Evolutionary conservation across 2,329 filamentous ascomycete genomes (phyloP), one percentile per base, ranked within the genome.

Genomic region (Penicillium occitanis): DNA sequence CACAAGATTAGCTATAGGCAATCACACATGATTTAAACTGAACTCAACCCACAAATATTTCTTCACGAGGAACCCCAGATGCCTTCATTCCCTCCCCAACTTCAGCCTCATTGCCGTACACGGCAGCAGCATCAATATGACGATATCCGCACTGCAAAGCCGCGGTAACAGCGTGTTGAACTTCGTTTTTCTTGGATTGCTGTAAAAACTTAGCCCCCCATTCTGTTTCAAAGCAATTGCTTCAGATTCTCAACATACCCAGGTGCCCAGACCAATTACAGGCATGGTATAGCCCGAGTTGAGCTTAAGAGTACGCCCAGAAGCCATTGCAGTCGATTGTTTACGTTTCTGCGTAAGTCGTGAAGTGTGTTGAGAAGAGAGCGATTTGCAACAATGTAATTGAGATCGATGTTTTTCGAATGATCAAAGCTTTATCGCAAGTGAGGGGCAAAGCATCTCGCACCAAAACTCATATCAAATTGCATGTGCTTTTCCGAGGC

Each of bases 1-100:
- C 88, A 87, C 46, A 25, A 5, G 10, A 14, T 48, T 25, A 48
- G 46, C 1, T 6, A 48, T 1, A 33, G 30, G 7, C 30, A 33
- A 8, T 33, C 30, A 33, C 25, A 3, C 25, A 25, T 25, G 13
- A 40, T 13, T 13, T 13, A 17, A 4, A 13, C 37, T 13, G 11
- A 37, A 37, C 11, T 37, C 2, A 17, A 46, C n/a, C 19, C n/a
- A 48, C 44, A 48, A 48, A 48, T 0, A 48, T 48, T 1, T 48
- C 19, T 48, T 25, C 19, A 25, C 46, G 46, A 22, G 46, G 46
- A 48, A 48, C 5, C 11, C 46, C 46, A 5, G 46, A 48, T 25
- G 19, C 46, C 11, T 48, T 48, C 1, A 48, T 48, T 14, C 46
- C 46, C 11, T 48, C 46, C 14, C 46, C 46, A 48, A 48, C 46